Evolutionary conservation across 1,139 yeast genomes (phyloP).

Genomic region (Suhomyces terraborum): DNA sequence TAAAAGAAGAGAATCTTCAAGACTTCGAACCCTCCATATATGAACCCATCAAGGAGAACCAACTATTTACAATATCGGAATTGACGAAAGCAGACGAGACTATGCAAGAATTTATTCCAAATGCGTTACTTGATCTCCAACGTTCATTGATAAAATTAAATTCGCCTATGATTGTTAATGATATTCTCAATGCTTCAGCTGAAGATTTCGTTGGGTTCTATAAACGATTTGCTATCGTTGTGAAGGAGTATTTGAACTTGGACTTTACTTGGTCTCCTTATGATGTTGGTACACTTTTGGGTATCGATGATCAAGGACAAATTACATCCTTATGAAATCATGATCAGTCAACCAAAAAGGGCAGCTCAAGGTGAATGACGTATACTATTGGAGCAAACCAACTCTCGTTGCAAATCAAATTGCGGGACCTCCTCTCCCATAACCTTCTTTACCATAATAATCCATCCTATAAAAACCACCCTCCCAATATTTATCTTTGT

Average conservation of each 20-base stretch:
- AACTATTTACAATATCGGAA: slow-evolving; percentile 50
- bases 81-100: slow-evolving; percentile 44
- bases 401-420: background rate
- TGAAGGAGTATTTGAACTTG: slow-evolving; percentile 42
- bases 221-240: slow-evolving; percentile 44
- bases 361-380: no score
- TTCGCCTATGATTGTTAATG: slow-evolving; percentile 63
- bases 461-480: slow-evolving; percentile 88
- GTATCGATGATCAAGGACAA: slow-evolving; percentile 2
- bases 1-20: slow-evolving; percentile 35
- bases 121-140: slow-evolving; percentile 63
- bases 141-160: slow-evolving; percentile 57
- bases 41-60: slow-evolving; percentile 64
- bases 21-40: slow-evolving; percentile 58
- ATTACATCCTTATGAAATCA: no score
- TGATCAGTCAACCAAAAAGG: no score
- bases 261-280: slow-evolving; percentile 53
- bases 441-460: slow-evolving; percentile 86
- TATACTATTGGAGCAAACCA: no score
- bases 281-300: slow-evolving; percentile 62
- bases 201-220: slow-evolving; percentile 55
- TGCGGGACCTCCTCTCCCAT: slow-evolving; percentile 69
- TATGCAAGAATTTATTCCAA: slow-evolving; percentile 56
- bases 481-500: slow-evolving; percentile 68
- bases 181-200: slow-evolving; percentile 53